phyloP scores from a whole-genome alignment of 495 filamentous ascomycete genomes.

The Penicillium verhagenii region DNA sequence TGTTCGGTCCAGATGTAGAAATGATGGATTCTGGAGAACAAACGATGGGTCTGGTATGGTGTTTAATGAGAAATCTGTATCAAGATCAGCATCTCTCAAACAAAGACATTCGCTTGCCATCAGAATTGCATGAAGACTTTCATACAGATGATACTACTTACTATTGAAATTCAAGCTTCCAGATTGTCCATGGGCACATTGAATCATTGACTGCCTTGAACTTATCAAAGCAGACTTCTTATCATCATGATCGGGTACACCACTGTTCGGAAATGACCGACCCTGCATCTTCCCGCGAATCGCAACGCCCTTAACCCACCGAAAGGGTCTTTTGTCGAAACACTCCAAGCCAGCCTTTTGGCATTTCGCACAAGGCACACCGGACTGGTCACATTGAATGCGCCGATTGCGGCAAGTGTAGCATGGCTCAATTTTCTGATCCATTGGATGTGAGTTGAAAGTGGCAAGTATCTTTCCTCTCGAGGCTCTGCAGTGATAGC shows the following conservation, averaged over 20 bases:
- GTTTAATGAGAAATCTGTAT: background rate
- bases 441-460: slow-evolving; percentile 7
- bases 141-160: too few species aligned
- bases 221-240: background rate
- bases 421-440: slow-evolving; percentile 25
- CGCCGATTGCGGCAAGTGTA: slow-evolving; percentile 55
- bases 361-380: slow-evolving; percentile 35
- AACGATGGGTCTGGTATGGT: background rate
- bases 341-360: slow-evolving; percentile 50
- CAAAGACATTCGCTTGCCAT: too few species aligned
- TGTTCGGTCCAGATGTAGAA: slow-evolving; percentile 29
- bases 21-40: slow-evolving; percentile 35
- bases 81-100: background rate
- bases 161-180: background rate
- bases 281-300: slow-evolving; percentile 42
- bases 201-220: background rate
- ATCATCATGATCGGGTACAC: background rate
- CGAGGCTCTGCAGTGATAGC: background rate
- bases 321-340: slow-evolving; percentile 49
- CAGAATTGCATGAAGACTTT: too few species aligned
- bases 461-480: background rate
- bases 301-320: slow-evolving; percentile 45
- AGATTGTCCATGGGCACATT: background rate
- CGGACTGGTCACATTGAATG: slow-evolving; percentile 50
- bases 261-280: slow-evolving; percentile 12